A percentile compares a stretch with the other conserved stretches of the same genome.
Evolutionary conservation across 257 asterid genomes (phyloP).

Genomic region (Petunia axillaris): DNA sequence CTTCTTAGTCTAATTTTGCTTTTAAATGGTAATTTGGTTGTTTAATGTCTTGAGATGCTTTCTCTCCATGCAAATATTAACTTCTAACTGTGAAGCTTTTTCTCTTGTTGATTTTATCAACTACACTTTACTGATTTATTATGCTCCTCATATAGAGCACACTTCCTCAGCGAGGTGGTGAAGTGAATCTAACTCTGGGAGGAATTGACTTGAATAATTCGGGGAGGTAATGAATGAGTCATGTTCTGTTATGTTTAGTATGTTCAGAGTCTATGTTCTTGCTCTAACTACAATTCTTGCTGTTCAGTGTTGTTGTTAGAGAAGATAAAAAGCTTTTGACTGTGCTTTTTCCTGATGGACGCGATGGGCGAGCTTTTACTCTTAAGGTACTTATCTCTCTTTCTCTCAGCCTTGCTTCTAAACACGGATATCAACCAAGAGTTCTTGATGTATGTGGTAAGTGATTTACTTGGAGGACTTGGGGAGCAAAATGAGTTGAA

Average conservation of each 20-base stretch:
- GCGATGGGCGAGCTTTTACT: slow-evolving; percentile 95
- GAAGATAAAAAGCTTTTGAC: slow-evolving; percentile 90
- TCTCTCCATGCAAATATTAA: neutral
- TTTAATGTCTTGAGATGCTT: neutral
- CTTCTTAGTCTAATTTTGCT: neutral
- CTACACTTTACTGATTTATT: neutral
- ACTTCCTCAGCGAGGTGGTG: slow-evolving; percentile 92
- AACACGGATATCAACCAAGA: neutral
- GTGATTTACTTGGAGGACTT: slow-evolving; percentile 3
- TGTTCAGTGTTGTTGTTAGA: slow-evolving; percentile 86
- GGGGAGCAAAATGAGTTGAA: slow-evolving; percentile 7
- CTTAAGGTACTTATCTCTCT: slow-evolving; percentile 60
- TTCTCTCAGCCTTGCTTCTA: slow-evolving; percentile 2
- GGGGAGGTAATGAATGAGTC: slow-evolving; percentile 65
- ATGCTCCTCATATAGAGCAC: slow-evolving; percentile 57
- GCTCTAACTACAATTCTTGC: slow-evolving; percentile 24
- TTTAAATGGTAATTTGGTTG: neutral
- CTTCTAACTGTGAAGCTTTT: slow-evolving; percentile 21
- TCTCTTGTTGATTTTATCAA: slow-evolving; percentile 19
- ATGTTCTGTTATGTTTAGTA: neutral
- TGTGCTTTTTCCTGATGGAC: slow-evolving; percentile 93
- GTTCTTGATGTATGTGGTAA: neutral
- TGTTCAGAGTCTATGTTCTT: neutral
- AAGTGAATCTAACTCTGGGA: slow-evolving; percentile 89
- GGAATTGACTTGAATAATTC: slow-evolving; percentile 94